Evolutionary conservation across 202 grass and related monocot genomes (phyloP), one percentile per base, ranked within the genome.

Genomic region (Tripidium arundinaceum): DNA sequence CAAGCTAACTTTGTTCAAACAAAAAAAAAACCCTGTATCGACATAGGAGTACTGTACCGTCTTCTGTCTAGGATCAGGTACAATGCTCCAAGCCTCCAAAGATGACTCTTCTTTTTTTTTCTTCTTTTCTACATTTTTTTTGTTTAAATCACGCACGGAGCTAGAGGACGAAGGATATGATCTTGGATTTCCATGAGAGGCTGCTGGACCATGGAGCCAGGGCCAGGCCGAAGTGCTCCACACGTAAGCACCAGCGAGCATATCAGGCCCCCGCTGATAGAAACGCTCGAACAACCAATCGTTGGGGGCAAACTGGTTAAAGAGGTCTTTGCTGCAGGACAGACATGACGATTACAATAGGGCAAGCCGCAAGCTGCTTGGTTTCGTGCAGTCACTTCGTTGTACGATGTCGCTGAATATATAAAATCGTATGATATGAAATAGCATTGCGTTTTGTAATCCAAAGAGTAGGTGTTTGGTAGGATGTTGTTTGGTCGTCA

Each of bases 271-370:
- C 24, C 11, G 29, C 22, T 10, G 76, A 84, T 12, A 5, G 62
- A 81, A 75, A 75, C 81, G 19, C 66, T 41, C 31, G 81, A 84
- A 75, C 70, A 5, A 65, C 86, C 69, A 52, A 22, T 58, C 21
- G 21, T 24, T 58, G n/a, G 21, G n/a, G 12, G 45, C 6, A 16
- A 47, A 47, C 8, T 57, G 52, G n/a, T 25, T 24, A 4, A 58
- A 24, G 19, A 21, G 54, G 21, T 58, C 54, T 58, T 24, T 25
- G 50, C 8, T 22, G 63, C 6, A 63, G 61, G 61, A 33, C 28
- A 63, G 61, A 33, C 28, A 14, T 3, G 12, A 54, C 19, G 19
- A 37, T 36, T 66, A 50, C n/a, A 66, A 18, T 54, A 79, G 16
- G 47, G 47, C 3, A 5, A 36, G 33, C n/a, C n/a, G 29, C 47